Base-by-base conservation (phyloP, 768 basidiomycete species). In the Agrocybe pediades region DNA sequence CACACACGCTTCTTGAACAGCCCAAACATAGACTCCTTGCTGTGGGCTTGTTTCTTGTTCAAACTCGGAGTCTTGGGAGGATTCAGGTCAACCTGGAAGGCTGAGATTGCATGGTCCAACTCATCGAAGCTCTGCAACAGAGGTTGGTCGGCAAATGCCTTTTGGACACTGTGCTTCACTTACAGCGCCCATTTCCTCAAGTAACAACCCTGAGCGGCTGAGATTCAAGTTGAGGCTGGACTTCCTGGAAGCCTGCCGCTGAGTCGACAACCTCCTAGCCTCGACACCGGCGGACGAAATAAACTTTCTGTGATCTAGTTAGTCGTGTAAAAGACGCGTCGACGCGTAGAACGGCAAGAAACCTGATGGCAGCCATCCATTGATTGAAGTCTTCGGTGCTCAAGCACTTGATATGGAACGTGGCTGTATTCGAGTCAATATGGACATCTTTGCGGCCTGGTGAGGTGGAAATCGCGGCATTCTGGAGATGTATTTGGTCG, bases 361-460 rank as follows among this genome's bases (percentile, higher is more conserved):
- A 88, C 90, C 90, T 85, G 64, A 92, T 82, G 23, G 86, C 85
- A 21, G 73, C 57, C 81, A 89, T 88, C 91, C 91, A 93, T 44
- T 64, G 71, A 45, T 84, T 71, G 58, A 90, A 92, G 62, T 93
- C 91, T 8, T 84, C 81, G 16, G 71, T 69, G 43, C 72, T 85
- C n/a, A 90, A 69, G 65, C 88, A 90, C 68, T 87, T 89, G 57
- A 93, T 81, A 68, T 93, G 91, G 65, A 92, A 93, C 0, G 88
- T 92, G 23, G 86, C 86, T 41, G 75, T 84, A 61, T 75, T 79
- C 2, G 88, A 85, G 63, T 94, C 91, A 44, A 94, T 76, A 61
- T 92, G 90, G 46, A 93, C 90, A 62, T 92, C 88, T 66, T 80
- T 89, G 54, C 86, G 81, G 3, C 86, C 86, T n/a, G 76, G 74